phyloP scores from a whole-genome alignment of 305 asterid species.

The Fraxinus floribunda region DNA sequence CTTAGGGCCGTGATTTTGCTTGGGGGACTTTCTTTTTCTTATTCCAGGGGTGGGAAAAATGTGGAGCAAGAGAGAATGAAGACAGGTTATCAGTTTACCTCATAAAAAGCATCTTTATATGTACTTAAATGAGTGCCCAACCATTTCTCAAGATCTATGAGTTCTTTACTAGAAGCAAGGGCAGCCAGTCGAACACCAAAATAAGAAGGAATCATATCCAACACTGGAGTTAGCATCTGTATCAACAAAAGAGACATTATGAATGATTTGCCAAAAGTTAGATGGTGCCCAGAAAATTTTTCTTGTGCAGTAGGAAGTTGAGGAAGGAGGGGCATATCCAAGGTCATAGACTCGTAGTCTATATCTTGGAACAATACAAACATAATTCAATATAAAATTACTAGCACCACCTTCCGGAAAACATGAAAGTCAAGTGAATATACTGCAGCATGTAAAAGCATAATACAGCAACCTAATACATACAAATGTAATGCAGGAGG shows the following conservation, averaged over 20 bases:
- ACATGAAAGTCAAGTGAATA: not conserved
- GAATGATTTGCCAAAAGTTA: not conserved
- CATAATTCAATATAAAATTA: not conserved
- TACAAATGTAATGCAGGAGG: not conserved
- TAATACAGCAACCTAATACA: not conserved
- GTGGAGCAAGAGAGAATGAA: not conserved
- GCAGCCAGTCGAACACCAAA: slow-evolving; percentile 80
- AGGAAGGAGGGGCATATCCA: not conserved
- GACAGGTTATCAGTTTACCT: slow-evolving; percentile 43
- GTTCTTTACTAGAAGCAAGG: slow-evolving; percentile 78
- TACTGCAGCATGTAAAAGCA: not conserved
- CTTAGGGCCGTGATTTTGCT: not conserved
- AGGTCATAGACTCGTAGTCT: not conserved
- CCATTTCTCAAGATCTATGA: slow-evolving; percentile 85
- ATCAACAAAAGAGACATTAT: slow-evolving; percentile 9
- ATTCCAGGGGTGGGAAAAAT: not conserved
- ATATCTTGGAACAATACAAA: not conserved
- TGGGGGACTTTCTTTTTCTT: not conserved
- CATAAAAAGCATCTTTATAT: slow-evolving; percentile 68
- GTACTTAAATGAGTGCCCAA: slow-evolving; percentile 54
- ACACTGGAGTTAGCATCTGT: slow-evolving; percentile 69
- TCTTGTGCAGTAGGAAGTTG: not conserved
- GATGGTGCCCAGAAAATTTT: not conserved
- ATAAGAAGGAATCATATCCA: slow-evolving; percentile 75
- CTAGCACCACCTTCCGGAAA: not conserved